Evolutionary conservation across 805 yeast species (phyloP).

Genomic region (Geotrichum ghanense): DNA sequence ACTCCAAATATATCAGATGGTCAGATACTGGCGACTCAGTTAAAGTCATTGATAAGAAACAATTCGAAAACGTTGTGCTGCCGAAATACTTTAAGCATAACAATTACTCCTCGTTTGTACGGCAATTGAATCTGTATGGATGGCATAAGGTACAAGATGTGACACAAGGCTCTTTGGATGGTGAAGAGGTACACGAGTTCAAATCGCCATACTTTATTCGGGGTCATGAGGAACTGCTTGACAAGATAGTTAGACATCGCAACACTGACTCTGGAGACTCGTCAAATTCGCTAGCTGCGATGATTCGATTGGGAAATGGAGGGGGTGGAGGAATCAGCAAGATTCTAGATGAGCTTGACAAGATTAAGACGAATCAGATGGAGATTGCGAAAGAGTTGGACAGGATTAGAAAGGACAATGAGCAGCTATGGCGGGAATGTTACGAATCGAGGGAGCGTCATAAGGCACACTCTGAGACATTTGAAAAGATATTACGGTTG

Average conservation of each 20-base stretch:
- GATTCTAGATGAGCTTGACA: constrained; percentile 60
- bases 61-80: constrained; percentile 65
- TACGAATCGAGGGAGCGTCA: constrained; percentile 74
- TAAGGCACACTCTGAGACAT: constrained; percentile 73
- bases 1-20: constrained; percentile 75
- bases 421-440: constrained; percentile 84
- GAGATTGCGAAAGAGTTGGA: constrained; percentile 76
- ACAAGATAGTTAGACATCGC: constrained; percentile 66
- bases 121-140: constrained; percentile 97
- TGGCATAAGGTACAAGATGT: constrained; percentile 98
- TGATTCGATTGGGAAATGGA: not conserved
- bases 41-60: constrained; percentile 72
- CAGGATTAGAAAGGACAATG: constrained; percentile 79
- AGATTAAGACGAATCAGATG: constrained; percentile 64
- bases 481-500: constrained; percentile 78
- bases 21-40: constrained; percentile 74
- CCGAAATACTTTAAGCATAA: constrained; percentile 94
- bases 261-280: not conserved
- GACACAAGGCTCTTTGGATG: constrained; percentile 43
- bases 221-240: constrained; percentile 75
- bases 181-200: constrained; percentile 83
- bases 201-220: constrained; percentile 67
- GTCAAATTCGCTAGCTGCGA: not conserved
- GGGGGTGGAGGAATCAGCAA: constrained; percentile 30
- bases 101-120: constrained; percentile 89